Evolutionary conservation across 139 green algal genomes (phyloP).

Genomic region (Ettlia oleoabundans): DNA sequence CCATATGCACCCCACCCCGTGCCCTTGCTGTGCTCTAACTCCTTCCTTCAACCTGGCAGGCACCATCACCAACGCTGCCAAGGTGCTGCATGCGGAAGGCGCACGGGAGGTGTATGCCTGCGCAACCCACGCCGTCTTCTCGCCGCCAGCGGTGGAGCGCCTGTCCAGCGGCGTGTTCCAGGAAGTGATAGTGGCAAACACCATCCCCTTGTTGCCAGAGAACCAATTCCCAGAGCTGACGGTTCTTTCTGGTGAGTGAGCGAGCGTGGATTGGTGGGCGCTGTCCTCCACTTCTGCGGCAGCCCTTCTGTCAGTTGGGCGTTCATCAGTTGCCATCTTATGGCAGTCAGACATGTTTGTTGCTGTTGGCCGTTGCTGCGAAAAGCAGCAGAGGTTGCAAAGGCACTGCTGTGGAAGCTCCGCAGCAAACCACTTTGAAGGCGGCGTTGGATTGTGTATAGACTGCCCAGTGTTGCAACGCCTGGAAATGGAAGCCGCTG

Average conservation of each 20-base stretch:
- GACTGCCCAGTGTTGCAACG: not conserved
- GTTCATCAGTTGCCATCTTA: too few relatives aligned
- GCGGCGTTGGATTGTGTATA: too few relatives aligned
- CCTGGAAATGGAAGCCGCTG: too few relatives aligned
- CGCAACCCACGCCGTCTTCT: constrained; percentile 97
- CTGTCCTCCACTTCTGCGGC: too few relatives aligned
- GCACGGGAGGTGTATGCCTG: constrained; percentile 94
- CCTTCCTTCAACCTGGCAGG: constrained; percentile 63
- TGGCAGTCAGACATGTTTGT: too few relatives aligned
- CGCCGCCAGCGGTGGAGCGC: constrained; percentile 91
- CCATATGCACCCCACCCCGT: too few relatives aligned
- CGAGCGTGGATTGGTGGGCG: not conserved
- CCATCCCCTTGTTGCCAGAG: constrained; percentile 84
- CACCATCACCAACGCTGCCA: constrained; percentile 97
- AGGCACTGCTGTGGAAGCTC: too few relatives aligned
- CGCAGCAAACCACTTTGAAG: too few relatives aligned
- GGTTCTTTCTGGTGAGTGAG: constrained; percentile 70
- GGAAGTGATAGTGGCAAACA: constrained; percentile 99
- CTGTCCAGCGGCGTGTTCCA: constrained; percentile 90
- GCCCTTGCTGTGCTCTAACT: too few relatives aligned
- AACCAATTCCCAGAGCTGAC: constrained; percentile 96
- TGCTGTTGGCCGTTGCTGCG: too few relatives aligned
- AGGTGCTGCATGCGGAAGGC: constrained; percentile 85
- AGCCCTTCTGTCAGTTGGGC: too few relatives aligned
- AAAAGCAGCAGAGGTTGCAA: too few relatives aligned